These are phyloP conservation scores for Pyricularia pennisetigena DNA, from an alignment of 2,329 filamentous ascomycete genomes.

Conservation along the genomic window DNA sequence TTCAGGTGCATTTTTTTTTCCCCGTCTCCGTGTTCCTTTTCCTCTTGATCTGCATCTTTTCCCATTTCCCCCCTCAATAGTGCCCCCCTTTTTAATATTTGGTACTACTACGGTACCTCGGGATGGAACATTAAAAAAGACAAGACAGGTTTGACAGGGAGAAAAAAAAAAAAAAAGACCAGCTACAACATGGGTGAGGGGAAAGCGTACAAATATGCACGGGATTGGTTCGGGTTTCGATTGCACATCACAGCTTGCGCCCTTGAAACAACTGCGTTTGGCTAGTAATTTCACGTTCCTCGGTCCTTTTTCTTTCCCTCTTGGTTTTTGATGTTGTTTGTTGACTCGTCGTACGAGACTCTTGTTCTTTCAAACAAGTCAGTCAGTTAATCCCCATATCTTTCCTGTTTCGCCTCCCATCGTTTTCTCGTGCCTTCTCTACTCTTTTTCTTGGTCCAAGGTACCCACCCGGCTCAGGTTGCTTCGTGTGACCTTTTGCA, in stretches of 20 bases:
- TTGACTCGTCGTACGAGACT: no score
- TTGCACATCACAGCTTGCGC: not conserved
- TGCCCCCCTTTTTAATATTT: not conserved
- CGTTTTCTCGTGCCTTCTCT: not conserved
- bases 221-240: not conserved
- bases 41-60: not conserved
- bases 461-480: not conserved
- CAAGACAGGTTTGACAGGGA: not conserved
- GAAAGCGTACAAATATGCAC: not conserved
- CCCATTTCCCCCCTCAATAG: not conserved
- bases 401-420: no score
- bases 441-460: not conserved
- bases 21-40: not conserved
- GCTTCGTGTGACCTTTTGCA: not conserved
- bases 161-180: not conserved
- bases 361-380: no score
- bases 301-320: no score
- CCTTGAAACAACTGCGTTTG: not conserved
- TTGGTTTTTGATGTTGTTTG: no score
- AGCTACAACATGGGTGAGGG: not conserved
- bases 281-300: no score
- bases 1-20: not conserved
- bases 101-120: not conserved
- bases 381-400: no score
- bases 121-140: not conserved